These are phyloP conservation scores for Alternaria hordeiaustralica DNA, from an alignment of 2,329 filamentous ascomycete species.

Conservation along the genomic window DNA sequence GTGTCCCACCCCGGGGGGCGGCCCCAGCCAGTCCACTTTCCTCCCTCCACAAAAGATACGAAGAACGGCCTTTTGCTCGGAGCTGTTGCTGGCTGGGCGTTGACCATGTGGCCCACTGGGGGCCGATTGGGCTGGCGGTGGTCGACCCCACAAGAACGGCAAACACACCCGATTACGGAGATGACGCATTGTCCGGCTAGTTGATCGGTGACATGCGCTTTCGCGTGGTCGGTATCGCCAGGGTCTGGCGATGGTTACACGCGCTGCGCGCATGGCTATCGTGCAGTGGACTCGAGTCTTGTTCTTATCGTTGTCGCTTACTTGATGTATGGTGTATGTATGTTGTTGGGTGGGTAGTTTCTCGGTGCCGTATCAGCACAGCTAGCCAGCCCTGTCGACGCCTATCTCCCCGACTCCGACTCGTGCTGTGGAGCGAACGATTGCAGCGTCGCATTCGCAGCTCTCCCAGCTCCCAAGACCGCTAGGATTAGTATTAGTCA, in stretches of 20 bases:
- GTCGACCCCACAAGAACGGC: not conserved
- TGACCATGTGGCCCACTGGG: not conserved
- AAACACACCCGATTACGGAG: constrained; percentile 6
- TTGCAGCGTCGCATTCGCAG: constrained; percentile 9
- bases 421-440: constrained; percentile 9
- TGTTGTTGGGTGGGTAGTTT: not conserved
- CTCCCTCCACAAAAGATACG: constrained; percentile 7
- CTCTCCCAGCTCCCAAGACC: not conserved
- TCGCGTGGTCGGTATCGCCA: not conserved
- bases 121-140: not conserved
- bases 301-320: not conserved
- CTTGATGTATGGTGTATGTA: not conserved
- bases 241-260: not conserved
- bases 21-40: not conserved
- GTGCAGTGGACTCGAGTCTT: not conserved
- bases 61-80: constrained; percentile 5
- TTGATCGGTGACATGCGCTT: constrained; percentile 1
- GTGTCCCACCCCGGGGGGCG: not conserved
- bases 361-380: not conserved
- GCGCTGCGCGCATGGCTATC: not conserved
- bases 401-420: not conserved
- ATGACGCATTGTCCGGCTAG: constrained; percentile 8
- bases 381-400: not conserved
- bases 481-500: not conserved
- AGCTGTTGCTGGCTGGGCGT: not conserved